A percentile compares a stretch with the other conserved stretches of the same genome.
phyloP scores from a whole-genome alignment of 1,139 yeast species.

The Pichia sp. region DNA sequence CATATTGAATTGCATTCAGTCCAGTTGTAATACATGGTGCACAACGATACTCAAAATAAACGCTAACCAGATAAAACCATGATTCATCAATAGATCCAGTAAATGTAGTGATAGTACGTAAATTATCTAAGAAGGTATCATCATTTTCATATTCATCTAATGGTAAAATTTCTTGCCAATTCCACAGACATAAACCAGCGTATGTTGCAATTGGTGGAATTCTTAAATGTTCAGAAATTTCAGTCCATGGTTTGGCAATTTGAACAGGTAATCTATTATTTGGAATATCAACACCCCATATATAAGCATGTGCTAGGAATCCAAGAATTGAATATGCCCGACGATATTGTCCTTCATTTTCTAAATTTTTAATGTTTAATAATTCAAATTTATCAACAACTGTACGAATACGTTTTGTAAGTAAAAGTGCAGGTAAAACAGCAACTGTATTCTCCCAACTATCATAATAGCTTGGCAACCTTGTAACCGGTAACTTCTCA shows the following conservation, averaged over 20 bases:
- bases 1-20: conserved; percentile 53
- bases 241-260: conserved; percentile 64
- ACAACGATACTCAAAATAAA: conserved; percentile 78
- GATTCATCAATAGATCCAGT: conserved; percentile 89
- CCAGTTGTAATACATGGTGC: conserved; percentile 60
- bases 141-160: conserved; percentile 28
- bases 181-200: conserved; percentile 86
- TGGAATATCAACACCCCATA: conserved; percentile 71
- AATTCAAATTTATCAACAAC: conserved; percentile 57
- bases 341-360: conserved; percentile 47
- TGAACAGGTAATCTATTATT: conserved; percentile 60
- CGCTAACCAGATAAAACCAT: conserved; percentile 89
- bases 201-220: conserved; percentile 86
- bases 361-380: conserved; percentile 42
- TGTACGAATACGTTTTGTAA: conserved; percentile 55
- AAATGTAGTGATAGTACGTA: conserved; percentile 76
- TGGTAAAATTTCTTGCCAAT: conserved; percentile 61
- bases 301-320: conserved; percentile 79
- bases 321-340: conserved; percentile 77
- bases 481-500: conserved; percentile 51
- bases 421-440: conserved; percentile 65
- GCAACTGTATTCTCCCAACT: conserved; percentile 74
- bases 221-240: conserved; percentile 52
- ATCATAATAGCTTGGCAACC: conserved; percentile 52
- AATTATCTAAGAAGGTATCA: conserved; percentile 51